Base-by-base conservation (phyloP, 169 alveolate genomes). In the Plasmodium billcollinsi region DNA sequence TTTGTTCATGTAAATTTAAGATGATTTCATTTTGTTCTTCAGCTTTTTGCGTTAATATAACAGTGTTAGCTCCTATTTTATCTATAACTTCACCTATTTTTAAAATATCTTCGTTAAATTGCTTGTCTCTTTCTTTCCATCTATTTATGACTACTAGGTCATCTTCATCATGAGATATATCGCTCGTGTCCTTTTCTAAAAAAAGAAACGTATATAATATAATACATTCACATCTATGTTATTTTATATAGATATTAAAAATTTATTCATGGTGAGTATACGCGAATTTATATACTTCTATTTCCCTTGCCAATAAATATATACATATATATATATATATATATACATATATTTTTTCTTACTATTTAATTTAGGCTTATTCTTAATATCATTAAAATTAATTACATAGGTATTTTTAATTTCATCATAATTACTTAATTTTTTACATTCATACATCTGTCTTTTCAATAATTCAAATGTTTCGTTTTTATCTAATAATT, bases 81-180 rank as follows among this genome's bases (percentile, higher is more conserved):
- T 94, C 96, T 8, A 94, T 93, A 11, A 94, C 95, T 61, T 94
- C 96, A 47, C 96, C 96, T 47, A 94, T 94, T 83, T 92, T 94
- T 90, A 88, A 73, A 52, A 94, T 78, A 56, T 94, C 95, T 33
- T 88, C 78, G 69, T 94, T 95, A 89, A 94, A 94, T 21, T 59
- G 75, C 73, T 92, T 85, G 74, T 94, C 96, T 29, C 96, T 67
- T 73, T 76, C 78, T 54, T 74, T 76, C 96, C 96, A 94, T 26
- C 91, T 59, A 45, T 91, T 78, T 21, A 94, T 89, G 11, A 94
- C 78, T 47, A 90, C 93, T 49, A 61, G 47, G 33, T 93, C 96
- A 39, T 67, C 88, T 56, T 66, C 86, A 18, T 92, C 92, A 58
- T 88, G 94, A 59, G 54, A 76, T 20, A 63, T 76, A 56, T 86